phyloP scores from a whole-genome alignment of 1,284 basidiomycete genomes.

The Leucoagaricus sp. region DNA sequence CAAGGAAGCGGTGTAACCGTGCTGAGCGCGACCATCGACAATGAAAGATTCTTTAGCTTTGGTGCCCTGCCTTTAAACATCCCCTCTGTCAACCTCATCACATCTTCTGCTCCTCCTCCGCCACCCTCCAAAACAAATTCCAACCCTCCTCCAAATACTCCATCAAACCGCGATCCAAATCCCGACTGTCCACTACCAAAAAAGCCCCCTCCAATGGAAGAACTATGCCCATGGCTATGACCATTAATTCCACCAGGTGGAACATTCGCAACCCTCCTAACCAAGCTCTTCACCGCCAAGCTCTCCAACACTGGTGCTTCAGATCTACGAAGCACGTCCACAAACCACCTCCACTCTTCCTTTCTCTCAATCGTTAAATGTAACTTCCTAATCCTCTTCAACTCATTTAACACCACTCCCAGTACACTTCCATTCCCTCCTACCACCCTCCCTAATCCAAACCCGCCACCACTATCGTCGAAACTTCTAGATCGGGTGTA shows the following conservation, averaged over 20 bases:
- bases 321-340: constrained; percentile 1
- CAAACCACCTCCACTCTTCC: constrained; percentile 6
- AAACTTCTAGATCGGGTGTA: not conserved
- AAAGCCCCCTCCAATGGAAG: not conserved
- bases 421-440: not conserved
- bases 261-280: constrained; percentile 5
- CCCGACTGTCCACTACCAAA: not conserved
- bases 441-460: not conserved
- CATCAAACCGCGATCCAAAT: not conserved
- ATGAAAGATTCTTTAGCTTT: constrained; percentile 6
- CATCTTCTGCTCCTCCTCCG: not conserved
- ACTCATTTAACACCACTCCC: not conserved
- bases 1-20: not conserved
- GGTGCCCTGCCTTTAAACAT: constrained; percentile 3
- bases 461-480: not conserved
- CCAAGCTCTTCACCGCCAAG: constrained; percentile 4
- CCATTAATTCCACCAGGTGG: not conserved
- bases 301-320: constrained; percentile 11
- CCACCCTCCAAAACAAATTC: too few relatives aligned
- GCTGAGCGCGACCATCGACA: constrained; percentile 8
- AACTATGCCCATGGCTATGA: not conserved
- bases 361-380: constrained; percentile 12
- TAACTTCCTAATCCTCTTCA: constrained; percentile 6
- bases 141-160: too few relatives aligned
- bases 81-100: constrained; percentile 4